Evolutionary conservation across 768 basidiomycete genomes (phyloP), one percentile per base, ranked within the genome.

Genomic region (Kwoniella dejecticola): DNA sequence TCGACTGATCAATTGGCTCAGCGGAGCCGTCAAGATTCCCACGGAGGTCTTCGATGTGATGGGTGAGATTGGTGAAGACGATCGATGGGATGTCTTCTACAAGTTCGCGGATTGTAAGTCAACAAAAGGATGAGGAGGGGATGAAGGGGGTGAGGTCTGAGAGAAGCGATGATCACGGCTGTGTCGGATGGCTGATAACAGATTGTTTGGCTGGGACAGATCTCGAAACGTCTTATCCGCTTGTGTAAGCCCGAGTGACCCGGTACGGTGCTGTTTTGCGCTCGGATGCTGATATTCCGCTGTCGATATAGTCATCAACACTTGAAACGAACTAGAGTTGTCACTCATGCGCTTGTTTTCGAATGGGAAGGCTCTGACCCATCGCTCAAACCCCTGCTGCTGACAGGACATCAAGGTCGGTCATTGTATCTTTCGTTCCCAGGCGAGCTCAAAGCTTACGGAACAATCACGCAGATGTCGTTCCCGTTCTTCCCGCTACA

Each of bases 301-400:
- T 7, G 26, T 10, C 23, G 47, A 17, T 19, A 19, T 68, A 89
- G 87, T 11, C 86, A 89, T 74, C 48, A 80, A n/a, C 82, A 77
- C 8, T 81, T 90, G 44, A 71, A 80, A 21, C 80, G 88, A 55
- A 86, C 85, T 10, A 87, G 87, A 68, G 85, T 91, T 66, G 88
- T 89, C 74, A 88, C 85, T 0, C 89, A 88, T 68, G 89, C 85
- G 0, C 81, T 91, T 19, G 77, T 89, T 7, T 89, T 85, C 71
- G 83, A 85, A 49, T 90, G 89, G 89, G 80, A 82, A 53, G 89
- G 89, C 1, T 82, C 83, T 3, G 82, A 89, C 65, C 60, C 75
- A 11, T 78, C 81, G 0, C 80, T 88, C n/a, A 88, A 89, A 73
- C 89, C 90, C 0, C 67, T 90, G 15, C 80, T 91, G 12, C 76